These are phyloP conservation scores for Arctostaphylos glauca DNA, from an alignment of 148 eudicot species.

Conservation along the genomic window DNA sequence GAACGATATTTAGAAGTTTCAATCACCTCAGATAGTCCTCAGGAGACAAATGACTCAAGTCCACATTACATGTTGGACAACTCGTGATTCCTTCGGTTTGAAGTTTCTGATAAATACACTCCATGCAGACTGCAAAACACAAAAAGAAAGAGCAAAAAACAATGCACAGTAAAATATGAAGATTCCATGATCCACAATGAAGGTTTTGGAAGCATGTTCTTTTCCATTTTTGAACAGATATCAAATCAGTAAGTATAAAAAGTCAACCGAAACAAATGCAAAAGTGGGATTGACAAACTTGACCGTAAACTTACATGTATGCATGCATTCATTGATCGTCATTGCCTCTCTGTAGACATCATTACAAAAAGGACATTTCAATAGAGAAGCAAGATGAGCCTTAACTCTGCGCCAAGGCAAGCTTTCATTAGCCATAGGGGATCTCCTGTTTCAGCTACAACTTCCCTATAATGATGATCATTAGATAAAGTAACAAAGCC, in stretches of 20 bases:
- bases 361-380: neutral
- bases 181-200: neutral
- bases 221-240: neutral
- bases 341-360: neutral
- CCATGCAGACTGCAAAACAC: neutral
- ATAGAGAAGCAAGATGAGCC: neutral
- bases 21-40: conserved; percentile 2
- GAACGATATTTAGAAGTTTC: neutral
- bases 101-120: neutral
- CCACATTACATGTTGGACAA: neutral
- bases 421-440: neutral
- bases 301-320: neutral
- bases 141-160: neutral
- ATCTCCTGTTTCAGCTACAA: neutral
- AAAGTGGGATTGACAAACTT: neutral
- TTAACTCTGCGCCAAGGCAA: neutral
- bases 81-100: neutral
- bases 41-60: conserved; percentile 8
- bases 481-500: neutral
- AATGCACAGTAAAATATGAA: neutral
- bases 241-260: neutral
- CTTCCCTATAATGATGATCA: neutral
- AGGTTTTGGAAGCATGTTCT: neutral
- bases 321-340: neutral
- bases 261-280: neutral